A percentile compares a stretch with the other conserved stretches of the same genome.
Conservation (phyloP, 345 rosid genomes). For the Garcia nutans region DNA sequence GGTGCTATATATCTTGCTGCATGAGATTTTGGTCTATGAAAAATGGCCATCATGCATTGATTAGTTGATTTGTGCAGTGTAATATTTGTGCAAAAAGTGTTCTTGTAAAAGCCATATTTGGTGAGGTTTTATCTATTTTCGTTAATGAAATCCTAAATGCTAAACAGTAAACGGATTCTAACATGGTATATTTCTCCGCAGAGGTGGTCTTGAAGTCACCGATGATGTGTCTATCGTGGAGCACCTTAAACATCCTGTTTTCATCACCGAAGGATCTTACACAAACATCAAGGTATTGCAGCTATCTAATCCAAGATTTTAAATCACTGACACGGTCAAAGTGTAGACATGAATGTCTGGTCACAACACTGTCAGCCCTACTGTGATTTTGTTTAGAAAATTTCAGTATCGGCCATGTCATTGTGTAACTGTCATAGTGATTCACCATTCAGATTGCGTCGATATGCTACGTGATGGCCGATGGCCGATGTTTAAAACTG, state of each 20-base stretch:
- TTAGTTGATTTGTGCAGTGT: not conserved
- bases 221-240: constrained; percentile 95
- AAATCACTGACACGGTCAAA: too few relatives aligned
- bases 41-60: too few relatives aligned
- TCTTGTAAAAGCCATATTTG: not conserved
- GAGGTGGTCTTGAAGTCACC: constrained; percentile 86
- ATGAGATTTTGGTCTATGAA: not conserved
- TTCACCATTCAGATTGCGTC: too few relatives aligned
- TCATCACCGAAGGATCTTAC: constrained; percentile 85
- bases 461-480: too few relatives aligned
- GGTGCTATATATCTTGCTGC: not conserved
- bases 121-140: not conserved
- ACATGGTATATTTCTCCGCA: constrained; percentile 24
- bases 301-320: not conserved
- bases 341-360: too few relatives aligned
- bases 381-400: too few relatives aligned
- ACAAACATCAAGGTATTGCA: constrained; percentile 79
- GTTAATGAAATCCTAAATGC: not conserved
- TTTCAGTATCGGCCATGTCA: too few relatives aligned
- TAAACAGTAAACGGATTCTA: not conserved
- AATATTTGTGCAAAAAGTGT: too few relatives aligned
- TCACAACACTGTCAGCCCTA: too few relatives aligned
- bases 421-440: too few relatives aligned
- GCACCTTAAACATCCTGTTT: constrained; percentile 85
- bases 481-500: too few relatives aligned